These are phyloP conservation scores for Colletotrichum shisoi DNA, from an alignment of 2,329 filamentous ascomycete species.

Conservation along the genomic window DNA sequence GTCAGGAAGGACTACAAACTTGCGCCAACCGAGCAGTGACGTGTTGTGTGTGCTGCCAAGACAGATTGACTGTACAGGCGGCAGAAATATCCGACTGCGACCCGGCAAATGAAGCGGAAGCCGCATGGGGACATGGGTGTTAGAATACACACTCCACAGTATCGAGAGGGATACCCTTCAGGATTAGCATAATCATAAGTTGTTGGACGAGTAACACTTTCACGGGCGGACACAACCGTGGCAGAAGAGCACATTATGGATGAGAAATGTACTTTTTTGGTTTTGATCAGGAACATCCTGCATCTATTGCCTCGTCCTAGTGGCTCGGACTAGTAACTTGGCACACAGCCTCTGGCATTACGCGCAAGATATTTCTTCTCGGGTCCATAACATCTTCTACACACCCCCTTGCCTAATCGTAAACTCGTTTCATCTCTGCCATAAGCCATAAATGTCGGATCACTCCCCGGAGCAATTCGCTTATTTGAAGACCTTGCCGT, in stretches of 20 bases:
- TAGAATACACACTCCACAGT: constrained; percentile 8
- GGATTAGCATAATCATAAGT: background rate
- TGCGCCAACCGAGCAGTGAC: constrained; percentile 12
- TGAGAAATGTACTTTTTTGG: constrained; percentile 17
- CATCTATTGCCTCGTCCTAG: constrained; percentile 37
- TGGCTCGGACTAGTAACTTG: constrained; percentile 26
- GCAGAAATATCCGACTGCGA: background rate
- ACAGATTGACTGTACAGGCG: background rate
- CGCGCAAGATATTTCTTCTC: constrained; percentile 37
- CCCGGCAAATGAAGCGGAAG: background rate
- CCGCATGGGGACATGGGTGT: background rate
- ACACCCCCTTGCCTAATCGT: constrained; percentile 39
- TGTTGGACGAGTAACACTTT: no score
- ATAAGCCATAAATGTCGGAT: constrained; percentile 47
- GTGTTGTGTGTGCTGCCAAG: background rate
- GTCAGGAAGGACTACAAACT: constrained; percentile 45
- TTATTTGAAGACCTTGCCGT: constrained; percentile 99
- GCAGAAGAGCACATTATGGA: background rate
- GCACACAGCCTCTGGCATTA: constrained; percentile 38
- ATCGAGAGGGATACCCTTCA: constrained; percentile 35
- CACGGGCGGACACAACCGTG: no score
- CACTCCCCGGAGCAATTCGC: constrained; percentile 41
- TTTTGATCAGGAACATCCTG: constrained; percentile 35
- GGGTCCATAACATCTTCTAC: constrained; percentile 39
- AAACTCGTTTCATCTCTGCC: constrained; percentile 45